Percentiles rank a stretch among this genome's conserved stretches.
Evolutionary conservation across 768 basidiomycete genomes (phyloP).

Genomic region (Auricularia sp.): DNA sequence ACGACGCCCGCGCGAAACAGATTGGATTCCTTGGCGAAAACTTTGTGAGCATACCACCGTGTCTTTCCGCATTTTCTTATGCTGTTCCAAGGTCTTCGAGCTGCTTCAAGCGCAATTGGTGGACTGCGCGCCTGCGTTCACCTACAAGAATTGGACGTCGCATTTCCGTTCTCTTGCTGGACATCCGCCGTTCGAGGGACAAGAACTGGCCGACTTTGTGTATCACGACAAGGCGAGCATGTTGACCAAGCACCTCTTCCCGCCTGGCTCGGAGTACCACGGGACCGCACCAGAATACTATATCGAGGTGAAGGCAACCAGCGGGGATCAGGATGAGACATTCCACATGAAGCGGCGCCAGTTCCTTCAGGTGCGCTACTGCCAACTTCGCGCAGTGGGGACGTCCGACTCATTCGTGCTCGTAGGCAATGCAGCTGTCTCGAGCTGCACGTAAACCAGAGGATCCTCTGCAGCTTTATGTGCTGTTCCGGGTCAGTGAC

Average conservation of each 20-base stretch:
- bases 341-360: constrained; percentile 19
- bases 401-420: no score
- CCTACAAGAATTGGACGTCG: constrained; percentile 20
- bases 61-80: not conserved
- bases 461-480: not conserved
- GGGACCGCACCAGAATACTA: constrained; percentile 18
- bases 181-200: not conserved
- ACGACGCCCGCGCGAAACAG: not conserved
- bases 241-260: constrained; percentile 13
- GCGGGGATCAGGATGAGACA: constrained; percentile 9
- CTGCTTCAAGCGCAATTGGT: constrained; percentile 10
- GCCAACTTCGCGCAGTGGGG: no score
- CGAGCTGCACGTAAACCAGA: not conserved
- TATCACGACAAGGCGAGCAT: constrained; percentile 16
- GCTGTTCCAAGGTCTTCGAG: constrained; percentile 12
- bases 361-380: constrained; percentile 12
- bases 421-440: not conserved
- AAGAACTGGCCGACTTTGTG: constrained; percentile 15
- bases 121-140: constrained; percentile 8
- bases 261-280: constrained; percentile 11
- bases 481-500: not conserved
- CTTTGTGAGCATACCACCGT: not conserved
- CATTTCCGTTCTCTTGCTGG: constrained; percentile 11
- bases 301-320: constrained; percentile 22
- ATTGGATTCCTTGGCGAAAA: not conserved